Evolutionary conservation across 352 stramenopile species (phyloP).

Genomic region (Phytophthora citricola): DNA sequence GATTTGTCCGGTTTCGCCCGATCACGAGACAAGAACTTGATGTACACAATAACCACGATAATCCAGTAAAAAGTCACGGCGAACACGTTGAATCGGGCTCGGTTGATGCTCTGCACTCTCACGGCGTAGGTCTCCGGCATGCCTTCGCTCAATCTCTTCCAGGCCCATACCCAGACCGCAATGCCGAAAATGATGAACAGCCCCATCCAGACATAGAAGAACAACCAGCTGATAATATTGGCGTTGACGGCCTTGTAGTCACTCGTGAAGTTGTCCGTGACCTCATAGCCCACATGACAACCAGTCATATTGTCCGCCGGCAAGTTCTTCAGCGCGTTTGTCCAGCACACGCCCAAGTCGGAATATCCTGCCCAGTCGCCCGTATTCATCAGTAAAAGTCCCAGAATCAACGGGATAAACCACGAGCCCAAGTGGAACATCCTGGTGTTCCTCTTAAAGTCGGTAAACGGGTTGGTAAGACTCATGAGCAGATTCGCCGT

Average conservation of each 20-base stretch:
- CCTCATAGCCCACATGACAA: constrained; percentile 40
- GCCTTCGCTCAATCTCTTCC: constrained; percentile 86
- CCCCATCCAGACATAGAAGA: constrained; percentile 91
- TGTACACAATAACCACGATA: constrained; percentile 80
- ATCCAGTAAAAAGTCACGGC: constrained; percentile 91
- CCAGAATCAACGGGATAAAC: constrained; percentile 65
- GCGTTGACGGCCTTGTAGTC: constrained; percentile 82
- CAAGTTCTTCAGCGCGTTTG: constrained; percentile 81
- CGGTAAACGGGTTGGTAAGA: constrained; percentile 91
- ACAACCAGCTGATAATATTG: constrained; percentile 88
- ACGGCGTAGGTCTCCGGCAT: constrained; percentile 90
- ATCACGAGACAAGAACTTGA: constrained; percentile 76
- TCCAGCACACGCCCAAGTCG: constrained; percentile 89
- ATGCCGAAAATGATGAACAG: constrained; percentile 86
- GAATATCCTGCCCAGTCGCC: constrained; percentile 87
- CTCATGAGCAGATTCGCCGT: constrained; percentile 88
- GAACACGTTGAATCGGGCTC: constrained; percentile 88
- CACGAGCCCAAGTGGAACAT: constrained; percentile 90
- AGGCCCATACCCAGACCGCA: constrained; percentile 85
- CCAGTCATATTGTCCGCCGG: constrained; percentile 31
- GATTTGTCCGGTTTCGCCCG: constrained; percentile 59
- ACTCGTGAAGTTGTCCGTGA: constrained; percentile 71
- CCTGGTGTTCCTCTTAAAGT: constrained; percentile 89
- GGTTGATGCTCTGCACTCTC: constrained; percentile 87
- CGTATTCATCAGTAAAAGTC: constrained; percentile 72